These are phyloP conservation scores for Solanum sparsipilum DNA, from an alignment of 257 asterid species.

Conservation along the genomic window DNA sequence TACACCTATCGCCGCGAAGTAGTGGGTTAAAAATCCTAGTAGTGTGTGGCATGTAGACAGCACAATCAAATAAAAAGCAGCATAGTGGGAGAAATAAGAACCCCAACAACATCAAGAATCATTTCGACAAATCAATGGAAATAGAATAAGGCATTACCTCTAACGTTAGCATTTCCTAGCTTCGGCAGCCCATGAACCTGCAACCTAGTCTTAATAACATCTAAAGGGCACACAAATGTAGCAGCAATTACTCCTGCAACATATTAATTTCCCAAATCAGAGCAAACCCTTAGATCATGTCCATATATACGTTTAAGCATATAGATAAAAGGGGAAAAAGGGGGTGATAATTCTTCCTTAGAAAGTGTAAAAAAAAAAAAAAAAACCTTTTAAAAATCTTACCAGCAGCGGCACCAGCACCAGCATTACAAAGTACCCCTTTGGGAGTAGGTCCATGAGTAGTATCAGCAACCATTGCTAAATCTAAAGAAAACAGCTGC, in stretches of 20 bases:
- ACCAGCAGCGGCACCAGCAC: slow-evolving; percentile 99
- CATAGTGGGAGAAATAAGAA: background rate
- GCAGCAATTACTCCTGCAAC: slow-evolving; percentile 93
- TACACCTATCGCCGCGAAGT: background rate
- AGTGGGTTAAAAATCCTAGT: background rate
- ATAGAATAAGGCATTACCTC: slow-evolving; percentile 32
- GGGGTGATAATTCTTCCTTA: background rate
- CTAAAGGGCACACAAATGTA: slow-evolving; percentile 92
- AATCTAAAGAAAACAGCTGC: slow-evolving; percentile 9
- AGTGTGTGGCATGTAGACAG: background rate
- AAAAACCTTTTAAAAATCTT: background rate
- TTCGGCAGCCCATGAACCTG: slow-evolving; percentile 88
- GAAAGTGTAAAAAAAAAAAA: background rate
- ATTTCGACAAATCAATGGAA: background rate
- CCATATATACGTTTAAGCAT: background rate
- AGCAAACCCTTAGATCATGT: background rate
- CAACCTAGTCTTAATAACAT: slow-evolving; percentile 94
- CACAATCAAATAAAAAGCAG: background rate
- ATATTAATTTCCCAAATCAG: slow-evolving; percentile 5
- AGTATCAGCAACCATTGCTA: slow-evolving; percentile 48
- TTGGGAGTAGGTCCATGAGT: slow-evolving; percentile 55
- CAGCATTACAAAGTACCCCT: slow-evolving; percentile 82
- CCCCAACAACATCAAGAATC: background rate
- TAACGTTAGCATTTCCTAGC: slow-evolving; percentile 48
- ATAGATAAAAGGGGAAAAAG: background rate